These are phyloP conservation scores for Bryoerythrophyllum caledonicum DNA, from an alignment of 225 moss, liverwort and hornwort genomes.

Conservation along the genomic window DNA sequence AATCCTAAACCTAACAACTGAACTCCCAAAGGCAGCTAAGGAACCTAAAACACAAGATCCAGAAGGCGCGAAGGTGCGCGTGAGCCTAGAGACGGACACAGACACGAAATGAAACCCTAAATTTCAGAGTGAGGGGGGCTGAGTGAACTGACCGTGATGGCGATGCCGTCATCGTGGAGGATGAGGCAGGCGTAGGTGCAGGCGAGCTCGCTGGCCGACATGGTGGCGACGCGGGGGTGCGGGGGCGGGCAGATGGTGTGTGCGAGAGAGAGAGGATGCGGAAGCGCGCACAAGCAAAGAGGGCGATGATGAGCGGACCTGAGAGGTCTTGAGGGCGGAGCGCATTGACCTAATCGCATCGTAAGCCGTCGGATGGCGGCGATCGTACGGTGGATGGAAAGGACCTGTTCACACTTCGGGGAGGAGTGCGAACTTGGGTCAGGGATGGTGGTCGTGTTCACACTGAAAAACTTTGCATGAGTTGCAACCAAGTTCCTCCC, in stretches of 20 bases:
- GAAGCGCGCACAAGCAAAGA: not conserved
- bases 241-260: not conserved
- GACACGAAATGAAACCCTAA: not conserved
- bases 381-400: not conserved
- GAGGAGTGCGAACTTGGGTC: too few species aligned
- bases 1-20: not conserved
- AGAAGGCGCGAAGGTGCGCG: too few species aligned
- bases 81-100: not conserved
- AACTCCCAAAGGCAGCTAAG: not conserved
- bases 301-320: not conserved
- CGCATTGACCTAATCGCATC: not conserved
- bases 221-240: constrained; percentile 8
- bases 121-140: not conserved
- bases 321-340: not conserved
- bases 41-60: not conserved
- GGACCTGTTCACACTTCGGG: not conserved
- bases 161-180: constrained; percentile 87
- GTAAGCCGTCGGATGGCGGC: not conserved
- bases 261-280: not conserved
- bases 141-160: constrained; percentile 42
- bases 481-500: too few species aligned
- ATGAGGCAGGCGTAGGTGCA: constrained; percentile 82
- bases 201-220: constrained; percentile 80
- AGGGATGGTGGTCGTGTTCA: not conserved
- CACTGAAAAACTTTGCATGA: not conserved